Evolutionary conservation across 345 rosid genomes (phyloP).

Genomic region (Sonneratia alba): DNA sequence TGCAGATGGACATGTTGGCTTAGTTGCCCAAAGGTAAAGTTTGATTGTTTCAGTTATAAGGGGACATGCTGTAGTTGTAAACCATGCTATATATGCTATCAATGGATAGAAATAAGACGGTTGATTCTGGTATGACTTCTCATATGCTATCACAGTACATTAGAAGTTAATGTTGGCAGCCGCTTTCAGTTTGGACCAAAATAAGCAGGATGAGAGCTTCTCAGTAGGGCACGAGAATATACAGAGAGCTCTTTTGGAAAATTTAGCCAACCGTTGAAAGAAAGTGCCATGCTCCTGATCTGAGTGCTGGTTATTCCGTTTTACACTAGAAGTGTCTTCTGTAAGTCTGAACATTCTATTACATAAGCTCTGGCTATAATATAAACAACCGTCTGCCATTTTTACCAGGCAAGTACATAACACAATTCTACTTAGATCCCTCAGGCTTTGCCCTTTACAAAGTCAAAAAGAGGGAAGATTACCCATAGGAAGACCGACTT

Average conservation of each 20-base stretch:
- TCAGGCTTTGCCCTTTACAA: background rate
- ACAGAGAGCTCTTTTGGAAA: background rate
- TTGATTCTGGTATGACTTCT: background rate
- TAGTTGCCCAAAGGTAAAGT: constrained; percentile 36
- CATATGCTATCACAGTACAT: background rate
- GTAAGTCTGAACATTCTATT: background rate
- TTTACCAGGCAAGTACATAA: no score
- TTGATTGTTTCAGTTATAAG: constrained; percentile 18
- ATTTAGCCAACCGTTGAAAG: background rate
- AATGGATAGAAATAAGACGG: constrained; percentile 1
- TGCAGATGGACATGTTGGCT: constrained; percentile 33
- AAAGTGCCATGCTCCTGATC: background rate
- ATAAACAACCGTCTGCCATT: no score
- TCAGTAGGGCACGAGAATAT: background rate
- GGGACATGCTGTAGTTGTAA: constrained; percentile 30
- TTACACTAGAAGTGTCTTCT: background rate
- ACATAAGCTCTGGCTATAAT: background rate
- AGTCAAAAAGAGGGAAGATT: background rate
- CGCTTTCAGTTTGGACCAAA: no score
- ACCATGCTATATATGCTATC: constrained; percentile 45
- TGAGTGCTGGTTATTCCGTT: background rate
- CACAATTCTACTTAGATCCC: background rate
- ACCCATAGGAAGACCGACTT: background rate
- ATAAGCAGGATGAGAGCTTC: background rate
- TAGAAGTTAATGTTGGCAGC: background rate